Base-by-base conservation (phyloP, 345 rosid species). In the Xanthoceras sorbifolium region DNA sequence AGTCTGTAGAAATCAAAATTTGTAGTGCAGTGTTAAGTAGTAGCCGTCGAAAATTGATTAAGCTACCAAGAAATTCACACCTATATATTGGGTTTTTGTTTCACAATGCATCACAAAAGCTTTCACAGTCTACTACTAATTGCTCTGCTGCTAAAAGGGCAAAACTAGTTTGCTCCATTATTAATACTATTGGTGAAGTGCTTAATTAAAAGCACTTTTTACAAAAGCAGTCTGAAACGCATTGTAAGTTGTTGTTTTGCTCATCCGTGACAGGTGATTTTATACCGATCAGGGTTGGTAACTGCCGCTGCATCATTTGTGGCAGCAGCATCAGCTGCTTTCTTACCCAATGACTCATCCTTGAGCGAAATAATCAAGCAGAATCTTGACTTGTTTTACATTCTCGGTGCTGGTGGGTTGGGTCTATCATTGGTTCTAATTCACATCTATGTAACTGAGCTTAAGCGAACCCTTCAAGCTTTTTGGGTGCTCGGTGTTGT, bases 381-480 rank as follows among this genome's bases (percentile, higher is more conserved):
- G 75, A 95, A 92, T 77, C 87, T 87, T 74, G 91, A 95, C 82
- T 40, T 89, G 77, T 72, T 95, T 52, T 95, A 87, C 79, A 9
- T 80, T 52, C 76, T 87, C 59, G 97, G 98, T 77, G 96, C 96
- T 61, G 89, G 84, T 82, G 98, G 98, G 22, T 74, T 95, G 72
- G 98, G 99, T 0, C 55, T 95, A 6, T 95, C 99, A 0, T 73
- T 95, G 52, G 36, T 90, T 80, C 76, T 95, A 44, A 95, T 95
- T 71, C 99, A 95, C 84, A 95, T 95, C 31, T 95, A 95, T 76
- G 90, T 95, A 5, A 90, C 97, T 18, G 92, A 90, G 91, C 91
- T 95, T 79, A 95, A 95, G 84, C 94, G 93, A 77, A 89, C 94
- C 55, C 93, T 95, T 88, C 98, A 95, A 82, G 96, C 94, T 50